A percentile compares a stretch with the other conserved stretches of the same genome.
phyloP scores from a whole-genome alignment of 345 rosid species.

The Melaleuca alternifolia region DNA sequence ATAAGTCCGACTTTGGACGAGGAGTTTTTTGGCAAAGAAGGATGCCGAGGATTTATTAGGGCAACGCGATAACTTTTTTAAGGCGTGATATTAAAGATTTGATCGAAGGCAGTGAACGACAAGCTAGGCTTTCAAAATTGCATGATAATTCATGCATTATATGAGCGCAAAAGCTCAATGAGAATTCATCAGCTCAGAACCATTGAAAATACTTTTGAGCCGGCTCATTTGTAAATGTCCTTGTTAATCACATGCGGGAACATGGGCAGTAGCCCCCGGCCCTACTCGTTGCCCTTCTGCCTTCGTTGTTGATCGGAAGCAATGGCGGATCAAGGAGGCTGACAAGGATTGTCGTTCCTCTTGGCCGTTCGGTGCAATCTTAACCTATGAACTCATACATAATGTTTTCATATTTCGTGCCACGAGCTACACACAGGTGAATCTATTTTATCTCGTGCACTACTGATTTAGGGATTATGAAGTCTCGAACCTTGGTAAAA shows the following conservation, averaged over 20 bases:
- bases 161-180: neutral
- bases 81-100: neutral
- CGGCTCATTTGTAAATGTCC: neutral
- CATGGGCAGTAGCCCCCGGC: neutral
- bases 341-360: neutral
- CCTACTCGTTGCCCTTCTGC: neutral
- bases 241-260: neutral
- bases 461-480: neutral
- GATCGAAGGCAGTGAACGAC: neutral
- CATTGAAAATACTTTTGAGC: neutral
- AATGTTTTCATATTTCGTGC: neutral
- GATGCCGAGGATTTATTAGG: neutral
- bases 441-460: neutral
- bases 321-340: neutral
- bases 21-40: neutral
- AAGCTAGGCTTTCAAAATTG: neutral
- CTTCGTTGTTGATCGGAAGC: neutral
- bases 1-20: neutral
- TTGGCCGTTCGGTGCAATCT: neutral
- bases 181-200: neutral
- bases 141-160: neutral
- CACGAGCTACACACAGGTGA: neutral
- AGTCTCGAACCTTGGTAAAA: neutral
- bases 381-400: neutral
- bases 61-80: neutral